Base-by-base conservation (phyloP, 208 protist species). In the Trypanosoma melophagium region DNA sequence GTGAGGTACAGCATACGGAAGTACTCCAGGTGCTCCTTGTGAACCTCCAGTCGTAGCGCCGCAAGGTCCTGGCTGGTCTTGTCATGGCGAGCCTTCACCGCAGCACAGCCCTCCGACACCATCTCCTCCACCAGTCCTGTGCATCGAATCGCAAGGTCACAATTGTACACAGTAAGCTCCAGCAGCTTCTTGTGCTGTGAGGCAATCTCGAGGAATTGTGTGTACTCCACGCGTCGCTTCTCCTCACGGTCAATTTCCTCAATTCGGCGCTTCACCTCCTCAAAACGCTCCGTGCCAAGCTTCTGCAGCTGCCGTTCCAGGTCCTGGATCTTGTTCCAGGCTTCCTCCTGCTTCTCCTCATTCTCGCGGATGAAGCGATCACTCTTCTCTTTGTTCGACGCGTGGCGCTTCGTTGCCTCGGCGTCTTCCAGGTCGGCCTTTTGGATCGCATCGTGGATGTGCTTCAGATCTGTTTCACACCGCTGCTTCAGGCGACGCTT, bases 11-110 rank as follows among this genome's bases (percentile, higher is more conserved):
- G 66, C 77, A 82, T 79, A 61, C 77, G 71, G 77, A 82, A 82
- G 77, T 82, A 82, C 60, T 82, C 77, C 66, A 82, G 58, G 68
- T 82, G 77, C 77, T 82, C 77, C 63, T 82, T 82, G 61, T 82
- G 77, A 42, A 82, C 77, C 56, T 77, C 73, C 56, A 82, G 58
- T 14, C 77, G 71, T 54, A 82, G 53, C 45, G 69, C 66, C 2
- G 72, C 63, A 50, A 82, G 77, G 24, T 82, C 77, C 63, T 79
- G 77, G 60, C 71, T 76, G 31, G 77, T 82, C 68, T 79, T 78
- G 69, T 82, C 77, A 62, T 82, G 73, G 38, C 77, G 65, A 17
- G 77, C 77, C 77, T 82, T 82, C 57, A 82, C 77, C 12, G 67
- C 71, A 28, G 65, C 61, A 60, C 77, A 82, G 17, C 77, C 77